Base-by-base conservation (phyloP, 257 asterid species). In the Capsicum pubescens region DNA sequence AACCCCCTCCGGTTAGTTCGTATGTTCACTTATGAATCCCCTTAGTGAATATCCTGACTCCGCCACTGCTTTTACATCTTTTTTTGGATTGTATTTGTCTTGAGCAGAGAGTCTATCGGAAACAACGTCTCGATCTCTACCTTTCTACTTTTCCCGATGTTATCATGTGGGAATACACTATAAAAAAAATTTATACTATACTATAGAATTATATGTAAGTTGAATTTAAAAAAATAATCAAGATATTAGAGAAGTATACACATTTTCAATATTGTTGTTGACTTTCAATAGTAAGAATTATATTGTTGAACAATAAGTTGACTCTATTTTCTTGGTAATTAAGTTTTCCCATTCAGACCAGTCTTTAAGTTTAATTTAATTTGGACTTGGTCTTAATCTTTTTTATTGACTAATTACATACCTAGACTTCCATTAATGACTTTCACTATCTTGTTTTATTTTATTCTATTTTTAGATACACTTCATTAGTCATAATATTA, bases 271-370 rank as follows among this genome's bases (percentile, higher is more conserved):
- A 76, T 21, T 76, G 0, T 21, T 76, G 8, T 52, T 74, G 81
- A 74, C 81, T 74, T 74, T 50, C 19, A 74, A 21, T 7, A 50
- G 63, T 52, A 52, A 19, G 12, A 76, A 21, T 76, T 52, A 63
- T 76, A 21, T 76, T 52, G 81, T 76, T 76, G 81, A 52, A 76
- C 81, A 76, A 76, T 0, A 7, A 76, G 26, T 76, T 76, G 81
- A 52, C 63, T 76, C 26, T 72, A 72, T 9, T 72, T 72, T n/a
- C 19, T n/a, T 48, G 42, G 80, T 19, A 26, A 26, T 26, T 26
- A 48, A 74, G 7, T 13, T 74, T 21, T 21, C 44, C 15, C 9
- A 21, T 39, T 13, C 7, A 21, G 44, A 74, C 60, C 9, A 3
- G 58, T 72, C 19, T 74, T 74, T 52, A 21, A 4, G 46, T 12